These are phyloP conservation scores for Beauveria medogensis DNA, from an alignment of 2,329 filamentous ascomycete genomes.

Conservation along the genomic window DNA sequence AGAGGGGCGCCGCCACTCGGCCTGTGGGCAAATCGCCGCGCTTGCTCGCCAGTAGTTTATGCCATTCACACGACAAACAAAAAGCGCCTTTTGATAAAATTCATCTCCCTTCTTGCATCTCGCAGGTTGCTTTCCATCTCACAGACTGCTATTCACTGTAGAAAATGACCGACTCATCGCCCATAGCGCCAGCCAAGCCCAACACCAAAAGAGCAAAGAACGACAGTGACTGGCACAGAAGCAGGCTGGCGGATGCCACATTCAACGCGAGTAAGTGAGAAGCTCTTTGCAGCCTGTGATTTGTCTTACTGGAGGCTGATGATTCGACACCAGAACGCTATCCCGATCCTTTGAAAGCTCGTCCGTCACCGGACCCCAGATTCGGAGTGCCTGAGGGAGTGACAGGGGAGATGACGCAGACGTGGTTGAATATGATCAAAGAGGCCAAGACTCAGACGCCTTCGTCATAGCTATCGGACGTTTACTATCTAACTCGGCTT, in stretches of 20 bases:
- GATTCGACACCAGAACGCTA: conserved; percentile 26
- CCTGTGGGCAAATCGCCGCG: not conserved
- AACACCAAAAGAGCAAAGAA: conserved; percentile 33
- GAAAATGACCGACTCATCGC: conserved; percentile 8
- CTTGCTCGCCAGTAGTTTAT: not conserved
- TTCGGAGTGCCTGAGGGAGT: conserved; percentile 28
- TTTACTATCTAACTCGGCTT: too few species aligned
- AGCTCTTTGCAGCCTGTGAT: too few species aligned
- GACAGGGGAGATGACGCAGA: conserved; percentile 33
- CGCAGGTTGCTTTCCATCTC: too few species aligned
- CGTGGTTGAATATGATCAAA: conserved; percentile 28
- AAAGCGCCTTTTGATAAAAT: not conserved
- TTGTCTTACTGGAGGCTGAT: conserved; percentile 9
- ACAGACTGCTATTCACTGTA: not conserved
- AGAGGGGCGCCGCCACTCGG: not conserved
- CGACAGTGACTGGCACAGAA: conserved; percentile 31
- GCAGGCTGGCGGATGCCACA: conserved; percentile 34
- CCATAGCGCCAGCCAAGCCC: conserved; percentile 16
- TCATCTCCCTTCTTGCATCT: not conserved
- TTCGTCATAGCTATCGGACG: not conserved
- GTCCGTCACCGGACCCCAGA: conserved; percentile 23
- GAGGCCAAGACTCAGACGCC: not conserved
- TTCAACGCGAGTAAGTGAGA: conserved; percentile 37
- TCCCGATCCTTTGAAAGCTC: conserved; percentile 38
- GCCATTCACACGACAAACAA: not conserved